Evolutionary conservation across 2,329 filamentous ascomycete genomes (phyloP), one percentile per base, ranked within the genome.

Genomic region (Verticillium dahliae): DNA sequence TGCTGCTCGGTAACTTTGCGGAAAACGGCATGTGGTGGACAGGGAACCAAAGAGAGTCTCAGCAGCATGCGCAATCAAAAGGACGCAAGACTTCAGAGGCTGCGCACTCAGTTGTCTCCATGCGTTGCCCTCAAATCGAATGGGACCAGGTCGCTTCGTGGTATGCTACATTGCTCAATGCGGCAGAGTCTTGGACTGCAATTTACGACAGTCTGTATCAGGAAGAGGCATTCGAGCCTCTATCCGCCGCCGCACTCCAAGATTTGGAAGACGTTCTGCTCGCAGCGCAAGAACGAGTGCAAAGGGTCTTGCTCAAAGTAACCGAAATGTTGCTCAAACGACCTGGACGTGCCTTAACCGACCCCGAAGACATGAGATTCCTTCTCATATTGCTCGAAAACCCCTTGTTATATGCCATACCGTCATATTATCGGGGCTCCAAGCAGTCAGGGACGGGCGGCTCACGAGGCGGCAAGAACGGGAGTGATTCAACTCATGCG

Each of bases 11-110:
- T 2, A 85, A 93, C 68, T 81, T 93, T 66, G 89, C 88, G 1
- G 91, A 95, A 70, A 95, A 95, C 69, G 90, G 90, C 2, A 85
- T 84, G 7, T 94, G 90, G 91, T 94, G 90, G 90, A 87, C 88
- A 56, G 90, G 88, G 1, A 81, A 81, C 57, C 79, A 83, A 68
- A 72, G 79, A 39, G 73, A 77, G 59, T 27, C 58, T 38, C 55
- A 54, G 10, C 52, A 60, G 52, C 69, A 73, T 60, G 67, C 67
- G 64, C 75, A 71, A 67, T 70, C 66, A 67, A 73, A 75, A 4
- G 15, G 15, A n/a, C 58, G 45, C 31, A 45, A 41, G n/a, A 41
- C 58, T 15, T 52, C 41, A 10, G 54, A 34, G 18, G 69, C 73
- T 33, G 62, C 66, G 31, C 67, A 66, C 13, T 74, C 75, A 15